A percentile compares a stretch with the other conserved stretches of the same genome.
phyloP scores from a whole-genome alignment of 768 basidiomycete species.

The Suillus alpinus region DNA sequence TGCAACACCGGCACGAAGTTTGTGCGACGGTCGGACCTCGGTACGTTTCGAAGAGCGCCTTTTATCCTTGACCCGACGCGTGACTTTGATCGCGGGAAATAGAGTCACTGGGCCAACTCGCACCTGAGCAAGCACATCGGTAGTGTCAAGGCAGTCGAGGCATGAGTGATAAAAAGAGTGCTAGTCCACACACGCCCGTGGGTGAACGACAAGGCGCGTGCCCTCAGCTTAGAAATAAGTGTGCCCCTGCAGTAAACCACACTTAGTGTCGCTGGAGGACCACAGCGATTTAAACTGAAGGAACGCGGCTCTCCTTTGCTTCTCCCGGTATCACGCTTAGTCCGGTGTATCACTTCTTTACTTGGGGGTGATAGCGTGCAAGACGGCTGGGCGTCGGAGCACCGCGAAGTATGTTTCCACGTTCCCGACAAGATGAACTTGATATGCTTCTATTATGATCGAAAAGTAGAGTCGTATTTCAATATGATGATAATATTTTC shows the following conservation, averaged over 20 bases:
- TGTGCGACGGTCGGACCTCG: neutral
- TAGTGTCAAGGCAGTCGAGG: neutral
- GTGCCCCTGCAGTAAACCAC: neutral
- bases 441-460: neutral
- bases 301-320: neutral
- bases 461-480: neutral
- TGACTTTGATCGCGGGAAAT: neutral
- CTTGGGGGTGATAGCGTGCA: neutral
- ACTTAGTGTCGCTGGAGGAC: neutral
- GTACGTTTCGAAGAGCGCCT: neutral
- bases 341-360: neutral
- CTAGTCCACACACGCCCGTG: neutral
- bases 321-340: neutral
- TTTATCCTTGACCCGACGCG: neutral
- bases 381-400: neutral
- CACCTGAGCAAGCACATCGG: neutral
- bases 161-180: neutral
- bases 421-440: neutral
- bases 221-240: neutral
- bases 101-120: neutral
- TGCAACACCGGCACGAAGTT: neutral
- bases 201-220: neutral
- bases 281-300: neutral
- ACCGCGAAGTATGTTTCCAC: neutral
- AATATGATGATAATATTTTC: neutral